A percentile compares a stretch with the other conserved stretches of the same genome.
phyloP scores from a whole-genome alignment of 176 grass and related monocot genomes.

The Oryza officinalis region DNA sequence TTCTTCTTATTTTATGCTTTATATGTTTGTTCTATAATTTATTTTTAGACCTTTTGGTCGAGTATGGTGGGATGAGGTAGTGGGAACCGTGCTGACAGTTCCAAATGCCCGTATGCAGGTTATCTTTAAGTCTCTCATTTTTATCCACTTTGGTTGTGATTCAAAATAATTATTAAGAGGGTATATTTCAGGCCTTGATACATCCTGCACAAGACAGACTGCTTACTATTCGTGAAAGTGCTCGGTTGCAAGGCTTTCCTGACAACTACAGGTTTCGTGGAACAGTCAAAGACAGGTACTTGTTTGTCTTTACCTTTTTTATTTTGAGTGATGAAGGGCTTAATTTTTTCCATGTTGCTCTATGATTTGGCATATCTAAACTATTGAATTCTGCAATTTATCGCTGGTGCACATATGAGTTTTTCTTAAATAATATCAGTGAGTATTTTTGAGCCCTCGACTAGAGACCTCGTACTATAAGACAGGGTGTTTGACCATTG shows the following conservation, averaged over 20 bases:
- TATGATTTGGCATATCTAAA: conserved; percentile 11
- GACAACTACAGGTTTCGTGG: conserved; percentile 82
- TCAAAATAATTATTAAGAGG: conserved; percentile 22
- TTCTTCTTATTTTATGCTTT: conserved; percentile 22
- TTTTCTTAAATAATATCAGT: neutral
- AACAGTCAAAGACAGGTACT: conserved; percentile 80
- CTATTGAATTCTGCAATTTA: conserved; percentile 6
- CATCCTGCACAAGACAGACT: conserved; percentile 85
- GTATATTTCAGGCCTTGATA: conserved; percentile 66
- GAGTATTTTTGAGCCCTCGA: neutral
- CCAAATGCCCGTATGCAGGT: conserved; percentile 74
- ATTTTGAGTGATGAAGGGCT: neutral
- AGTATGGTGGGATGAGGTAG: conserved; percentile 92
- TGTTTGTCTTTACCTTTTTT: neutral
- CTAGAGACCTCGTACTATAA: neutral
- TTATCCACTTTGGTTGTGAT: conserved; percentile 32
- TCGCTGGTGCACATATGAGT: neutral
- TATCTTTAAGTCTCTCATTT: conserved; percentile 22
- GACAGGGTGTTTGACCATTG: neutral
- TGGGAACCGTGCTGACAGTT: conserved; percentile 80
- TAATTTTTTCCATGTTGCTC: neutral
- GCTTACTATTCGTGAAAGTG: conserved; percentile 84
- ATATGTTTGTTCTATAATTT: conserved; percentile 25
- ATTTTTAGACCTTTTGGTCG: conserved; percentile 70
- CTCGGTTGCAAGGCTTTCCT: conserved; percentile 95